phyloP scores from a whole-genome alignment of 116 monocot genomes.

The Phalaenopsis hybrid region DNA sequence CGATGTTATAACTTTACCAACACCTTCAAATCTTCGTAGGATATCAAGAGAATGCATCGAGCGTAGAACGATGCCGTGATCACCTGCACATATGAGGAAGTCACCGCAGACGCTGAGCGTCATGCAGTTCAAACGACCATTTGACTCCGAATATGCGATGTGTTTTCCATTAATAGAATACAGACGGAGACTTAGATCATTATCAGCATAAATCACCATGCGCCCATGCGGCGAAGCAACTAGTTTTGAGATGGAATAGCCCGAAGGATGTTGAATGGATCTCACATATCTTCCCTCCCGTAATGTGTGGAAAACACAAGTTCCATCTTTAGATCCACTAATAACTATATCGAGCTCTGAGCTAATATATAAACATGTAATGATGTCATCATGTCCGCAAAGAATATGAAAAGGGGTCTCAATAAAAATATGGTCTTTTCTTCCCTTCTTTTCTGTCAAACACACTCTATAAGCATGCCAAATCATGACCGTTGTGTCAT shows the following conservation, averaged over 20 bases:
- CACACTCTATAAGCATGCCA: slow-evolving; percentile 63
- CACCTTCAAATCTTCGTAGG: slow-evolving; percentile 68
- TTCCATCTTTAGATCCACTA: slow-evolving; percentile 97
- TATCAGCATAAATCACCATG: slow-evolving; percentile 74
- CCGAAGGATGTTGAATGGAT: slow-evolving; percentile 87
- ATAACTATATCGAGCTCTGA: slow-evolving; percentile 86
- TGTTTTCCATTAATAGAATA: slow-evolving; percentile 89
- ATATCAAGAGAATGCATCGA: slow-evolving; percentile 95
- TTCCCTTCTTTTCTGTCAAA: slow-evolving; percentile 46
- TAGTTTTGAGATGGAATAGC: slow-evolving; percentile 66
- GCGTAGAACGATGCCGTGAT: slow-evolving; percentile 77
- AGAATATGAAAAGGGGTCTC: slow-evolving; percentile 80
- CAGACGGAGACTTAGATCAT: slow-evolving; percentile 88
- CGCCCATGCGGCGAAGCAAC: slow-evolving; percentile 78
- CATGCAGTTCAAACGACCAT: slow-evolving; percentile 87
- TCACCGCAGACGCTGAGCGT: slow-evolving; percentile 84
- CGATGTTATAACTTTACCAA: slow-evolving; percentile 75
- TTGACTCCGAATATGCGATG: slow-evolving; percentile 69
- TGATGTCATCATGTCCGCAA: slow-evolving; percentile 97
- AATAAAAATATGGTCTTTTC: slow-evolving; percentile 61
- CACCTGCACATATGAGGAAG: slow-evolving; percentile 91
- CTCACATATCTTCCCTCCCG: slow-evolving; percentile 85
- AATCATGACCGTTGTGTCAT: slow-evolving; percentile 95
- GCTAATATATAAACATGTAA: slow-evolving; percentile 86
- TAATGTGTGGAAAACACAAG: slow-evolving; percentile 91